Evolutionary conservation across 2,329 filamentous ascomycete species (phyloP).

Genomic region (Rutstroemia sp.): DNA sequence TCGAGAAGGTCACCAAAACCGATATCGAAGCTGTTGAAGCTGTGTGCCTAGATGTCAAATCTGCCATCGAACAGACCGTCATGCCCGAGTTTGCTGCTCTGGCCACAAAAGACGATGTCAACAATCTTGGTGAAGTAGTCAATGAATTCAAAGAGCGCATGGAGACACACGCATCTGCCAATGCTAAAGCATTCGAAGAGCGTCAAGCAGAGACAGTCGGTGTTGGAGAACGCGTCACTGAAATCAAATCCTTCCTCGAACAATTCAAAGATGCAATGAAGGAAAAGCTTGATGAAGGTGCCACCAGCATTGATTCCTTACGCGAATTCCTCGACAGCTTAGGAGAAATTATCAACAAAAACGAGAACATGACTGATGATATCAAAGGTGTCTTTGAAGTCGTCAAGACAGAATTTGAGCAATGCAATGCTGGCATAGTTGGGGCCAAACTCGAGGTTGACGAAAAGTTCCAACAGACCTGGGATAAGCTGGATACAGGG

Average conservation of each 20-base stretch:
- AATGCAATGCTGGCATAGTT: constrained; percentile 71
- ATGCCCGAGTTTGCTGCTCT: constrained; percentile 63
- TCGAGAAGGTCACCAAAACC: constrained; percentile 65
- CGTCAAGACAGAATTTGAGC: constrained; percentile 82
- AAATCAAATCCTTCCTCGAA: constrained; percentile 69
- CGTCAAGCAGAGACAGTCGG: constrained; percentile 76
- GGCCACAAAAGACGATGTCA: constrained; percentile 69
- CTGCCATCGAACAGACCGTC: constrained; percentile 64
- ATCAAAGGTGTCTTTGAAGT: constrained; percentile 66
- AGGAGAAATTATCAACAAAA: constrained; percentile 53
- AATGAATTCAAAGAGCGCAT: constrained; percentile 64
- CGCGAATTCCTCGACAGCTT: constrained; percentile 62
- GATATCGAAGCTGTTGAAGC: constrained; percentile 77
- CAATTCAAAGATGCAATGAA: constrained; percentile 73
- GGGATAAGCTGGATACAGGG: constrained; percentile 46
- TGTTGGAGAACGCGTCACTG: constrained; percentile 69
- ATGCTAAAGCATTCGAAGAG: constrained; percentile 72
- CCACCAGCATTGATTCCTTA: constrained; percentile 63
- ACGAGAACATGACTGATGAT: constrained; percentile 50
- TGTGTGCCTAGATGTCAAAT: constrained; percentile 78
- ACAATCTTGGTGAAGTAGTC: constrained; percentile 61
- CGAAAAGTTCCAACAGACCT: constrained; percentile 60
- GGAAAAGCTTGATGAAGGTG: constrained; percentile 68
- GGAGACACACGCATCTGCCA: constrained; percentile 62
- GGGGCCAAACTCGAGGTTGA: constrained; percentile 78